Conservation (phyloP, 805 yeast genomes). For the Groenewaldozyma salmanticensis region DNA sequence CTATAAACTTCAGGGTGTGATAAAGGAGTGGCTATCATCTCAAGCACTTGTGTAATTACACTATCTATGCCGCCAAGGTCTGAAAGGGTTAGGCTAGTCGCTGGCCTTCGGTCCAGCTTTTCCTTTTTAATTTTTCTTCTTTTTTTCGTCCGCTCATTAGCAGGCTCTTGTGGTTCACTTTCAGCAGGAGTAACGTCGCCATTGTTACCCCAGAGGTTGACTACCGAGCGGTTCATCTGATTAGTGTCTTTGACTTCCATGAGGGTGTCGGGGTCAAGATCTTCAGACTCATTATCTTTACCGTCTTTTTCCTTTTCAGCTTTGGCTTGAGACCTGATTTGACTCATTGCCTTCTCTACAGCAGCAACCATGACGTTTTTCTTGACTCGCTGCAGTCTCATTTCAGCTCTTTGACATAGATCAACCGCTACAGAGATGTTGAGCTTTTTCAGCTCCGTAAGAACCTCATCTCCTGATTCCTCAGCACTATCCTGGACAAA, state of each 20-base stretch:
- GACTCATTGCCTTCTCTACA: slow-evolving; percentile 48
- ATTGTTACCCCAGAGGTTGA: slow-evolving; percentile 48
- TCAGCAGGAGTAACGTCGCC: slow-evolving; percentile 10
- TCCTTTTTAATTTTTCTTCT: slow-evolving; percentile 45
- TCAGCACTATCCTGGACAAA: slow-evolving; percentile 12
- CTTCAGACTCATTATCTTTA: slow-evolving; percentile 23
- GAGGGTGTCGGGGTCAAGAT: slow-evolving; percentile 36
- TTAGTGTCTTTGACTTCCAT: slow-evolving; percentile 56
- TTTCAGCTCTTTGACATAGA: slow-evolving; percentile 51
- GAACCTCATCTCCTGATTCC: neutral
- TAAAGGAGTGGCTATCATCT: slow-evolving; percentile 83
- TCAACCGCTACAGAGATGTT: slow-evolving; percentile 19
- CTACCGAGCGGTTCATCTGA: slow-evolving; percentile 66
- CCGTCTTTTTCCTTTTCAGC: slow-evolving; percentile 34
- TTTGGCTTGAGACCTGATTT: slow-evolving; percentile 39
- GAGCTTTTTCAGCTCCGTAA: slow-evolving; percentile 28
- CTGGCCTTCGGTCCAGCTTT: slow-evolving; percentile 47
- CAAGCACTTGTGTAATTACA: slow-evolving; percentile 79
- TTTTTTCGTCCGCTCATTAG: slow-evolving; percentile 27
- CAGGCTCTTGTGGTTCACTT: slow-evolving; percentile 28
- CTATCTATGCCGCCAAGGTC: slow-evolving; percentile 85
- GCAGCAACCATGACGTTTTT: slow-evolving; percentile 52
- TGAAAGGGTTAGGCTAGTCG: slow-evolving; percentile 54
- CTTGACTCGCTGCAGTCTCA: slow-evolving; percentile 60
- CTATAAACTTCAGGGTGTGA: slow-evolving; percentile 85